Conservation (phyloP, 108 stramenopile genomes). For the Nitzschia sp. region DNA sequence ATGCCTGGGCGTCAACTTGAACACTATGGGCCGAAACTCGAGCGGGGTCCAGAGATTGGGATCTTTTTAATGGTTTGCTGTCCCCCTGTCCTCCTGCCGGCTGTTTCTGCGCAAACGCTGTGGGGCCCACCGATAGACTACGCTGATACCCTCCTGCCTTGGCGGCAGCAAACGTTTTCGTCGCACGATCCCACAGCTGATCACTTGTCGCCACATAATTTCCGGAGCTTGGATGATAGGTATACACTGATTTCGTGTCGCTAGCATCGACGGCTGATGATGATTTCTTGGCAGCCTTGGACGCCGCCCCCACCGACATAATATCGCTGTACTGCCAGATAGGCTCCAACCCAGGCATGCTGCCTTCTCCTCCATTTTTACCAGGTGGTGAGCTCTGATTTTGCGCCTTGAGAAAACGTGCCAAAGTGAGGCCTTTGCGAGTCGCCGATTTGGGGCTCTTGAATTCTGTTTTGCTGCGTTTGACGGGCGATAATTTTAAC, state of each 20-base stretch:
- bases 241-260: background rate
- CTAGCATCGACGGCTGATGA: background rate
- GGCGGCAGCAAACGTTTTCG: background rate
- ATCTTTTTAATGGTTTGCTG: too few species aligned
- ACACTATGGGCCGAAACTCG: too few species aligned
- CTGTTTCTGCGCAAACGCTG: too few species aligned
- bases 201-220: background rate
- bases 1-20: background rate
- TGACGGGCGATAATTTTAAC: background rate
- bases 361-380: background rate
- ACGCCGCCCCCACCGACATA: slow-evolving; percentile 1
- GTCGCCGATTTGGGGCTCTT: background rate
- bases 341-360: background rate
- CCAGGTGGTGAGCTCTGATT: background rate
- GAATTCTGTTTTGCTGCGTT: background rate
- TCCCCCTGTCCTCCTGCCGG: too few species aligned
- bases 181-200: background rate
- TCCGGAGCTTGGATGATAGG: background rate
- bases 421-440: background rate
- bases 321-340: slow-evolving; percentile 6
- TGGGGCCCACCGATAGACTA: too few species aligned
- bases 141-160: background rate
- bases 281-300: background rate
- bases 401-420: background rate
- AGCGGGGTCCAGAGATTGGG: background rate